A percentile compares a stretch with the other conserved stretches of the same genome.
Evolutionary conservation across 1,284 basidiomycete genomes (phyloP).

Genomic region (Caloboletus firmus): DNA sequence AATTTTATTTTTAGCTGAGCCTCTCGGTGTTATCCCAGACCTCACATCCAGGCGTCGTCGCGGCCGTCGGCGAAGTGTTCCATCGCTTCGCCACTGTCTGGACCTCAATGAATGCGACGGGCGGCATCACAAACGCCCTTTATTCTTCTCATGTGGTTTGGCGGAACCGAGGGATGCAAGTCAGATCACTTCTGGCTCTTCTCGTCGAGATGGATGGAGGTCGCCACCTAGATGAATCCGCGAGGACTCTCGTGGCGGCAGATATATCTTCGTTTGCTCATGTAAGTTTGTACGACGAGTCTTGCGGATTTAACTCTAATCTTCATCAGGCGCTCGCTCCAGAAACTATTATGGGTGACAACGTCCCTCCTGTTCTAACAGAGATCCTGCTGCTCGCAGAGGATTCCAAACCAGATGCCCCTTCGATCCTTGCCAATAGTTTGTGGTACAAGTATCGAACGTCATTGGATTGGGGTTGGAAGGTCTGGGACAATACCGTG

Average conservation of each 20-base stretch:
- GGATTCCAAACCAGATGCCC: conserved; percentile 55
- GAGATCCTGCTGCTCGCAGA: conserved; percentile 66
- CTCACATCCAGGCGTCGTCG: conserved; percentile 51
- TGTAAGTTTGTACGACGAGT: conserved; percentile 41
- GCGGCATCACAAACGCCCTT: conserved; percentile 55
- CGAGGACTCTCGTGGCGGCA: conserved; percentile 56
- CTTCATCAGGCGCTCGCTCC: conserved; percentile 45
- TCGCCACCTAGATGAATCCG: conserved; percentile 50
- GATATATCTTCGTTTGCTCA: conserved; percentile 61
- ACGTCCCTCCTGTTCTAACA: conserved; percentile 59
- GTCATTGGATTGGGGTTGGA: conserved; percentile 69
- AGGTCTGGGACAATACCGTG: conserved; percentile 77
- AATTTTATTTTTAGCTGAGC: conserved; percentile 49
- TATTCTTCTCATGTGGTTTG: conserved; percentile 60
- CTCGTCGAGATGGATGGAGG: conserved; percentile 64
- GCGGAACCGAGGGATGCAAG: conserved; percentile 63
- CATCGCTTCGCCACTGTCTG: conserved; percentile 68
- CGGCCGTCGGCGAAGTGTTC: conserved; percentile 62
- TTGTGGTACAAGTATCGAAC: conserved; percentile 79
- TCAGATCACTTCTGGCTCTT: conserved; percentile 57
- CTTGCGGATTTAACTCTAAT: not conserved
- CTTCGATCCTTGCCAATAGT: conserved; percentile 67
- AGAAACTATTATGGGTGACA: conserved; percentile 44
- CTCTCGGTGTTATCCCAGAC: conserved; percentile 55
- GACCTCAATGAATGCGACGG: conserved; percentile 70